Evolutionary conservation across 257 asterid genomes (phyloP).

Genomic region (Mentha longifolia): DNA sequence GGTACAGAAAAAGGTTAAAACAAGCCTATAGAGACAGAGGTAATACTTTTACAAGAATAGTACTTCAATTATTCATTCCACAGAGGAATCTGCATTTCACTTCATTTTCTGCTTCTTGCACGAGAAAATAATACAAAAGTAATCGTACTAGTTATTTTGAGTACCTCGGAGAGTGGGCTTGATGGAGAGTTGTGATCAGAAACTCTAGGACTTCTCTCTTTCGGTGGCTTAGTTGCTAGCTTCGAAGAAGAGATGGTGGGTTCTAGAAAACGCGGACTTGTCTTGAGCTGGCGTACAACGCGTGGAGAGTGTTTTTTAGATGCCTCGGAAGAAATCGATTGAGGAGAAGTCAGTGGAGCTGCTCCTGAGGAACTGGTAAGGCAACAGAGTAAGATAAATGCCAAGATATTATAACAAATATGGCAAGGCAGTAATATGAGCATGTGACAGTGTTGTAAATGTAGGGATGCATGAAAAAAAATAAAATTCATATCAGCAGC

Average conservation of each 20-base stretch:
- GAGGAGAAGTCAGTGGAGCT: constrained; percentile 44
- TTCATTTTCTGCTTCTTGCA: neutral
- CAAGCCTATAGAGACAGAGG: too few species aligned
- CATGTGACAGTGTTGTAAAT: too few species aligned
- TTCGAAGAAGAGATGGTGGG: constrained; percentile 56
- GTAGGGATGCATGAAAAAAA: too few species aligned
- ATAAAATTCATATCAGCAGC: neutral
- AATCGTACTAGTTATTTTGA: neutral
- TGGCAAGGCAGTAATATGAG: too few species aligned
- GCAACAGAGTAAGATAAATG: constrained; percentile 24
- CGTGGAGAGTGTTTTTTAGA: constrained; percentile 57
- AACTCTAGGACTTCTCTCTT: constrained; percentile 59
- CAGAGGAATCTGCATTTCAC: neutral
- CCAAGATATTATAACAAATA: neutral
- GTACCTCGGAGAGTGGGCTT: constrained; percentile 65
- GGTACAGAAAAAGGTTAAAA: too few species aligned
- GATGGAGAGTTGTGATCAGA: constrained; percentile 49
- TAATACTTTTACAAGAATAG: too few species aligned
- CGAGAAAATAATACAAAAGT: neutral
- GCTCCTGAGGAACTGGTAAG: constrained; percentile 44
- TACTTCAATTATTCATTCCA: too few species aligned
- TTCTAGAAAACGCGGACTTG: constrained; percentile 51
- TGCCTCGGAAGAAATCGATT: constrained; percentile 35
- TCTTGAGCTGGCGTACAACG: constrained; percentile 69
- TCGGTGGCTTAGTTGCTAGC: constrained; percentile 48